Conservation (phyloP, 2,329 filamentous ascomycete species). For the Trichoderma sp. region DNA sequence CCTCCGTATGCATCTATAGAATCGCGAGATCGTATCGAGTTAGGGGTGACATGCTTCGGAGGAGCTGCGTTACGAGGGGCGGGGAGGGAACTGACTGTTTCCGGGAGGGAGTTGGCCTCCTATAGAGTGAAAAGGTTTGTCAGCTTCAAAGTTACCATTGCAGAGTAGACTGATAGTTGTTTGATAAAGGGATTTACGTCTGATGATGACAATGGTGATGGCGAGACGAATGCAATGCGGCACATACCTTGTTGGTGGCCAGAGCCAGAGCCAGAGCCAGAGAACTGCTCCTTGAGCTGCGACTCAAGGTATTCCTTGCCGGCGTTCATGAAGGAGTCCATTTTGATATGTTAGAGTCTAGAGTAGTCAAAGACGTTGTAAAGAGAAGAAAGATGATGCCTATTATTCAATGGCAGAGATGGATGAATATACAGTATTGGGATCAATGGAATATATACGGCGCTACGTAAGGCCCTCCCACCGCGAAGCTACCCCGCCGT, state of each 20-base stretch:
- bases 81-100: slow-evolving; percentile 23
- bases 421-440: background rate
- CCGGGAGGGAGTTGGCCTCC: slow-evolving; percentile 19
- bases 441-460: background rate
- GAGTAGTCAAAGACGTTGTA: background rate
- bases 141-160: background rate
- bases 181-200: background rate
- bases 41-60: background rate
- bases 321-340: slow-evolving; percentile 43
- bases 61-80: background rate
- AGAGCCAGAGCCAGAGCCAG: background rate
- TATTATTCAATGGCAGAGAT: background rate
- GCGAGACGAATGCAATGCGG: background rate
- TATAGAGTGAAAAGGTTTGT: background rate
- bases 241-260: slow-evolving; percentile 16
- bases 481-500: slow-evolving; percentile 17
- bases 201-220: slow-evolving; percentile 25
- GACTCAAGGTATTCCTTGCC: slow-evolving; percentile 42
- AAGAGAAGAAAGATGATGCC: background rate
- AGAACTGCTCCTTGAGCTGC: slow-evolving; percentile 33
- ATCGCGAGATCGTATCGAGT: background rate
- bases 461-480: background rate
- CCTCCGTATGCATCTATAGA: slow-evolving; percentile 23
- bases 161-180: background rate
- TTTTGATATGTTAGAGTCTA: slow-evolving; percentile 25